A percentile compares a stretch with the other conserved stretches of the same genome.
Evolutionary conservation across 2,329 filamentous ascomycete species (phyloP).

Genomic region (Talaromyces sp.): DNA sequence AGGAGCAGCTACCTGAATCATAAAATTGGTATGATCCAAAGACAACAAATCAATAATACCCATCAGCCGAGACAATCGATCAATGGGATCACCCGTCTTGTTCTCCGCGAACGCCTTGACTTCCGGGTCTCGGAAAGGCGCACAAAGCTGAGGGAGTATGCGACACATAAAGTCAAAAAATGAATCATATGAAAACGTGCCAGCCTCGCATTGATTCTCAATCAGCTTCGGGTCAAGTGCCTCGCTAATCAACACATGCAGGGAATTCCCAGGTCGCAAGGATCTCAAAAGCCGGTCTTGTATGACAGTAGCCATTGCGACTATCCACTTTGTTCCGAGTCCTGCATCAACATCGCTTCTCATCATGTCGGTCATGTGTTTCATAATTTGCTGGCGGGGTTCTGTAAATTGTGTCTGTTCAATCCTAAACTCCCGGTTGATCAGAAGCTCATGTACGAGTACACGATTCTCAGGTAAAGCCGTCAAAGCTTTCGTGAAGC

Average conservation of each 20-base stretch:
- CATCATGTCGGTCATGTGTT: slow-evolving; percentile 60
- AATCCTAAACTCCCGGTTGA: slow-evolving; percentile 63
- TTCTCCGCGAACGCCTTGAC: slow-evolving; percentile 58
- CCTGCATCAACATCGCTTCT: slow-evolving; percentile 57
- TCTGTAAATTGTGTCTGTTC: slow-evolving; percentile 51
- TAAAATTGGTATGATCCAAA: slow-evolving; percentile 65
- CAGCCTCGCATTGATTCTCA: slow-evolving; percentile 57
- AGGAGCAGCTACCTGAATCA: slow-evolving; percentile 60
- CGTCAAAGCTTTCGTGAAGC: slow-evolving; percentile 56
- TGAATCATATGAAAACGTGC: slow-evolving; percentile 62
- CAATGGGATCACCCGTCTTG: slow-evolving; percentile 56
- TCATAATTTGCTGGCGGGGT: slow-evolving; percentile 57
- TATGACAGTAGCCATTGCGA: slow-evolving; percentile 66
- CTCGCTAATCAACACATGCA: slow-evolving; percentile 61
- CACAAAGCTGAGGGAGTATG: slow-evolving; percentile 64
- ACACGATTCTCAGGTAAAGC: slow-evolving; percentile 61
- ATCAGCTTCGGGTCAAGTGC: slow-evolving; percentile 60
- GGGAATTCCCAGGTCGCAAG: slow-evolving; percentile 60
- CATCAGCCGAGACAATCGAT: slow-evolving; percentile 63
- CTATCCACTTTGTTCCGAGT: slow-evolving; percentile 58
- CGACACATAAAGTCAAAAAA: slow-evolving; percentile 65
- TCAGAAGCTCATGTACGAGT: slow-evolving; percentile 62
- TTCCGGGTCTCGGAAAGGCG: slow-evolving; percentile 61
- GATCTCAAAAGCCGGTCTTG: slow-evolving; percentile 60
- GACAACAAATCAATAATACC: slow-evolving; percentile 62